A percentile compares a stretch with the other conserved stretches of the same genome.
Evolutionary conservation across 225 moss, liverwort and hornwort genomes (phyloP).

Genomic region (Pseudisothecium myosuroides): DNA sequence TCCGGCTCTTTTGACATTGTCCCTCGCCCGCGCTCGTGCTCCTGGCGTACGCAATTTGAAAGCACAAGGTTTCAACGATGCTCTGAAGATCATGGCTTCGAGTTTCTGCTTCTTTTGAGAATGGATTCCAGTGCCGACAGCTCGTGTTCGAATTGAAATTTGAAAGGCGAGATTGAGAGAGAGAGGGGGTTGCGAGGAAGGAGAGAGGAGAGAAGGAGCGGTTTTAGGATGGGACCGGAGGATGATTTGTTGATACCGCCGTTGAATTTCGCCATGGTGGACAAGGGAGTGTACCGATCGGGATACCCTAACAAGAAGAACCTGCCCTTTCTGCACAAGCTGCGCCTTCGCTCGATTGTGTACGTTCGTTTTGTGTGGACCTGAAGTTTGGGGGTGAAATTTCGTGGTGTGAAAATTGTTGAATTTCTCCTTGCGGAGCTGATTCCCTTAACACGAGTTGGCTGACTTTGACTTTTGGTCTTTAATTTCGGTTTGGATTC

Average conservation of each 20-base stretch:
- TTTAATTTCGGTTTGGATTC: neutral
- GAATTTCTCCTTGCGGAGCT: neutral
- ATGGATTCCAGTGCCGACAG: neutral
- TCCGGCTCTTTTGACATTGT: neutral
- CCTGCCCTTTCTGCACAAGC: conserved; percentile 79
- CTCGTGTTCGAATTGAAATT: neutral
- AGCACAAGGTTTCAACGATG: neutral
- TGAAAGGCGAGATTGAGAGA: neutral
- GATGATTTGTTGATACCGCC: conserved; percentile 86
- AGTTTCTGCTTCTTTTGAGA: neutral
- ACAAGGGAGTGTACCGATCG: conserved; percentile 90
- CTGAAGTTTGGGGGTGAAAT: neutral
- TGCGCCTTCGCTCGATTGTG: conserved; percentile 74
- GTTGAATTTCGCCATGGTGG: conserved; percentile 95
- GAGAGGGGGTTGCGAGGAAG: neutral
- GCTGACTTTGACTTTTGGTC: neutral
- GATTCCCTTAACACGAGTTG: neutral
- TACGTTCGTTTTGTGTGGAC: conserved; percentile 8
- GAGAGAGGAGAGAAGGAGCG: neutral
- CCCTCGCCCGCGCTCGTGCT: neutral
- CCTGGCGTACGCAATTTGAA: neutral
- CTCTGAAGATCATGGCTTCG: neutral
- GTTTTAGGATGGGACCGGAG: conserved; percentile 2
- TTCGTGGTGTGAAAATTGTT: neutral
- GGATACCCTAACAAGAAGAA: conserved; percentile 94